Conservation (phyloP, 352 stramenopile genomes). For the Globisporangium rhizosaccharum region DNA sequence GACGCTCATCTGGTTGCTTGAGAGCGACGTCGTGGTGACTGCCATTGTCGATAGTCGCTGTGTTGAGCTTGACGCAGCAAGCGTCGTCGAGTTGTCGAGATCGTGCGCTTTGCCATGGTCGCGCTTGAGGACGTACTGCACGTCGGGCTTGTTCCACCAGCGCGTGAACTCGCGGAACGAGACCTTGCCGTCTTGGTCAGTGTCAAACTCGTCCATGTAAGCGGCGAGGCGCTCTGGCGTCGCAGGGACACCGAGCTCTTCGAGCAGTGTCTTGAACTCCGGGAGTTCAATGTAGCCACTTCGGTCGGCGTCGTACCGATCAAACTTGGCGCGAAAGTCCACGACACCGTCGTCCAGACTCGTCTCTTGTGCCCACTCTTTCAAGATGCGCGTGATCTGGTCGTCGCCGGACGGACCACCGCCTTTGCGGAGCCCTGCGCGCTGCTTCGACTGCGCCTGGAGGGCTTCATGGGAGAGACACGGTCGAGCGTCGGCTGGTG, state of each 20-base stretch:
- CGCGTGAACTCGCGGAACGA: constrained; percentile 83
- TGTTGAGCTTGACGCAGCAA: constrained; percentile 2
- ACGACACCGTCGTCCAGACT: constrained; percentile 65
- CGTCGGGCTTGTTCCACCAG: constrained; percentile 83
- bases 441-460: constrained; percentile 24
- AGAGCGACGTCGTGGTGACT: constrained; percentile 5
- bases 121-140: constrained; percentile 84
- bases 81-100: neutral
- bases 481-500: constrained; percentile 26
- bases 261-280: constrained; percentile 81
- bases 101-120: constrained; percentile 19
- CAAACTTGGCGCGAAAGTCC: constrained; percentile 70
- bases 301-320: constrained; percentile 66
- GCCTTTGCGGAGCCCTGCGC: constrained; percentile 17
- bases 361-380: constrained; percentile 81
- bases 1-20: constrained; percentile 39
- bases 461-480: constrained; percentile 49
- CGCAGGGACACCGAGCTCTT: constrained; percentile 77
- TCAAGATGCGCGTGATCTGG: constrained; percentile 65
- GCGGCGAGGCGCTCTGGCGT: constrained; percentile 75
- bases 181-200: constrained; percentile 75
- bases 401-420: constrained; percentile 35
- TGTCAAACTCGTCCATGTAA: constrained; percentile 84
- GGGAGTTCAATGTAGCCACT: constrained; percentile 77
- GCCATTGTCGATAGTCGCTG: neutral